These are phyloP conservation scores for Byssothecium circinans DNA, from an alignment of 2,329 filamentous ascomycete genomes.

Conservation along the genomic window DNA sequence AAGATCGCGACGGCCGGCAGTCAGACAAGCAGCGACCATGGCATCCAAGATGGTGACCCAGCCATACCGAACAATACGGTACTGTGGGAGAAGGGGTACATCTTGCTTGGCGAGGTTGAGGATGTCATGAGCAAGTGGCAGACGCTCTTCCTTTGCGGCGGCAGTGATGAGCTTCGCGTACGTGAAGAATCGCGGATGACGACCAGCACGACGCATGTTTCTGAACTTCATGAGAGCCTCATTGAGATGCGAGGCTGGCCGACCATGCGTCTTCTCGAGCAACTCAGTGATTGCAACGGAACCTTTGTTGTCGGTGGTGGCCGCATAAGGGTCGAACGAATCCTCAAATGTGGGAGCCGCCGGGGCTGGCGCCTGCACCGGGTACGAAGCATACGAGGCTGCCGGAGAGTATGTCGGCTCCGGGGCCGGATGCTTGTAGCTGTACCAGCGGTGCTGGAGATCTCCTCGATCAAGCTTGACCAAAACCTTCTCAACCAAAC, in stretches of 20 bases:
- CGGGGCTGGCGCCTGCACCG: constrained; percentile 51
- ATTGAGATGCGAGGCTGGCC: constrained; percentile 71
- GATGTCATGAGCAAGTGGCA: constrained; percentile 82
- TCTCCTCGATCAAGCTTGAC: constrained; percentile 55
- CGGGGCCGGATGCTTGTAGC: constrained; percentile 54
- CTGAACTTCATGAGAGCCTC: constrained; percentile 82
- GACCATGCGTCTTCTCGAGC: constrained; percentile 77
- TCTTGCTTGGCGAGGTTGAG: constrained; percentile 86
- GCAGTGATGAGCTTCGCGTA: constrained; percentile 94
- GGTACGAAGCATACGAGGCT: constrained; percentile 54
- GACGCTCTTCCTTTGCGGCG: constrained; percentile 81
- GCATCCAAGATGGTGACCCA: constrained; percentile 96
- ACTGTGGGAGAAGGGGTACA: constrained; percentile 81
- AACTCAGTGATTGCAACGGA: constrained; percentile 89
- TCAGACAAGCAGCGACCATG: constrained; percentile 92
- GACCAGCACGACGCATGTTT: constrained; percentile 89
- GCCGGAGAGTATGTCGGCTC: constrained; percentile 53
- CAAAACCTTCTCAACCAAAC: constrained; percentile 61
- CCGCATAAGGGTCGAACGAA: constrained; percentile 85
- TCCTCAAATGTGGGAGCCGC: constrained; percentile 71
- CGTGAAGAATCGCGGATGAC: constrained; percentile 92
- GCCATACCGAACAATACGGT: constrained; percentile 85
- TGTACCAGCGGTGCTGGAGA: constrained; percentile 60
- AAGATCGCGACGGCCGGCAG: constrained; percentile 74
- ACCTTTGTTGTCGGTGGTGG: constrained; percentile 89